Evolutionary conservation across 2,329 filamentous ascomycete species (phyloP), one percentile per base, ranked within the genome.

Genomic region (Alternaria infectoria): DNA sequence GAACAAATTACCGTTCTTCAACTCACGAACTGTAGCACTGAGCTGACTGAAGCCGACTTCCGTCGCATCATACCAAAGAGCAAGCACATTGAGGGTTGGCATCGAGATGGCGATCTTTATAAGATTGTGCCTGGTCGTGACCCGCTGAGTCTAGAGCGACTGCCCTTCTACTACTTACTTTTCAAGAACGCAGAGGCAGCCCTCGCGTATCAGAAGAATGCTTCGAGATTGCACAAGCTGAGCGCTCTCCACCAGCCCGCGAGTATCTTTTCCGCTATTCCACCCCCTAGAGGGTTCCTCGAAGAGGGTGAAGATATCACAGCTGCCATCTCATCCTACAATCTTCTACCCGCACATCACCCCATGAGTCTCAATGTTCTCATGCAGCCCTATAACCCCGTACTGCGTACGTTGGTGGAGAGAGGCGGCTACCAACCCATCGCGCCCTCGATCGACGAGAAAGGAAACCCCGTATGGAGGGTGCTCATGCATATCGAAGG

Each of bases 11-110:
- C 79, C 1, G 77, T 82, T 70, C 82, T 94, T 44, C 82, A 89
- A 45, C 79, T 93, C 40, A 82, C 82, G 19, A 86, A 87, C 43
- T 78, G 76, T 64, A 79, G 76, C 61, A 78, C 69, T 15, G 70
- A 86, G 19, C 83, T 94, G 46, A 82, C 83, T 19, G 86, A 90
- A 69, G 86, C 86, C 68, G 92, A 95, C 80, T 94, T 95, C 79
- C 85, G 88, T 66, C 89, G 91, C 59, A 79, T 93, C 17, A 85
- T 88, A 6, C 86, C 86, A 2, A 86, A 85, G 70, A 87, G 88
- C 49, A 79, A 83, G 57, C 88, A 91, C 69, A 86, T 94, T 32
- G 88, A 90, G 65, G 86, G 86, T 44, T 93, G 91, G 91, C 83
- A 86, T 17, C 72, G 77, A 17, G 74, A 80, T 10, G 84, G 83